Evolutionary conservation across 345 rosid species (phyloP).

Genomic region (Erucastrum elatum): DNA sequence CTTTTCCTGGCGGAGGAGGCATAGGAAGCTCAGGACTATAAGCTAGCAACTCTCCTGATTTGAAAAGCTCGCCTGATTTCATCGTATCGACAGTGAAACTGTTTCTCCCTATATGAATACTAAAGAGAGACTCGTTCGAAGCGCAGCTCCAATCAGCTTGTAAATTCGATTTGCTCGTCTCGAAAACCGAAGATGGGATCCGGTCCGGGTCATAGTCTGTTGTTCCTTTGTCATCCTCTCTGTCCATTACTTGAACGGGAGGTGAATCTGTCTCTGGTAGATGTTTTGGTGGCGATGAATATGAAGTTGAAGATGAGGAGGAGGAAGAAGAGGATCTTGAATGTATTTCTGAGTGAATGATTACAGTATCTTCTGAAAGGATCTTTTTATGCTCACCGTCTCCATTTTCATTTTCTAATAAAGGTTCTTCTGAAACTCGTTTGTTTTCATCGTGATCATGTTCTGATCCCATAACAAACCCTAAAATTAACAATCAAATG

Average conservation of each 20-base stretch:
- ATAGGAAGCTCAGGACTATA: conserved; percentile 43
- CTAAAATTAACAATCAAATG: conserved; percentile 8
- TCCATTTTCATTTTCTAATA: neutral
- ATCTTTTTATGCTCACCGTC: conserved; percentile 18
- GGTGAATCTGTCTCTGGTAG: conserved; percentile 52
- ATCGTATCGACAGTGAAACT: conserved; percentile 47
- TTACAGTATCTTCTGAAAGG: conserved; percentile 11
- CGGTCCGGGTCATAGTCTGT: conserved; percentile 46
- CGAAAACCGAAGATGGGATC: conserved; percentile 61
- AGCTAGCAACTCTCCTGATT: conserved; percentile 44
- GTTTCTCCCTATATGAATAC: conserved; percentile 58
- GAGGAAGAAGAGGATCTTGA: conserved; percentile 42
- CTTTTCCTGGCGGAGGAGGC: conserved; percentile 33
- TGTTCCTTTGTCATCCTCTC: conserved; percentile 33
- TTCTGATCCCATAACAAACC: conserved; percentile 47
- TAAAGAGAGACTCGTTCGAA: conserved; percentile 71
- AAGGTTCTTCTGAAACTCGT: conserved; percentile 2
- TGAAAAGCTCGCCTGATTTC: conserved; percentile 43
- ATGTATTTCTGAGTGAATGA: conserved; percentile 16
- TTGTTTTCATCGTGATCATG: conserved; percentile 27
- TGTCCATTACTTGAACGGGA: conserved; percentile 71
- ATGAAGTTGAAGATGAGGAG: conserved; percentile 37
- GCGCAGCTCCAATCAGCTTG: conserved; percentile 65
- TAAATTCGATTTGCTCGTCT: conserved; percentile 41
- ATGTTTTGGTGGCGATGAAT: conserved; percentile 46